Base-by-base conservation (phyloP, 2,329 filamentous ascomycete genomes). In the Tolypocladium paradoxum region DNA sequence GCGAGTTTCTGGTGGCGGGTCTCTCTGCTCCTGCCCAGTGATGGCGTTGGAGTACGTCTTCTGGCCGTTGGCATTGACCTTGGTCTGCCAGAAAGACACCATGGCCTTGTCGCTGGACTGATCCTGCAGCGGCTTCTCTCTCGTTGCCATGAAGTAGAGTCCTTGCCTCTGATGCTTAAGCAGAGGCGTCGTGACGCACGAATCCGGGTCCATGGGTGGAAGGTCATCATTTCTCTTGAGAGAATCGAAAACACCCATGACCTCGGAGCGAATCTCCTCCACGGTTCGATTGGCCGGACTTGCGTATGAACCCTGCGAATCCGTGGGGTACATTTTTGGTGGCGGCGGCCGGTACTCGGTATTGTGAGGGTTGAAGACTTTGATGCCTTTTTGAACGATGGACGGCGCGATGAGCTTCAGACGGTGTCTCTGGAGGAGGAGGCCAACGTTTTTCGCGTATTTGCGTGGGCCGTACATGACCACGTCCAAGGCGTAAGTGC, bases 151-250 rank as follows among this genome's bases (percentile, higher is more conserved):
- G 65, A 96, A 97, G 65, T 84, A 82, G 0, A 97, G 77, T 0
- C 87, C 92, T 69, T 96, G 90, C 67, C 89, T 93, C 67, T 97
- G 92, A 69, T 97, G 92, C 54, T 79, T 78, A 43, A 96, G 81
- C 20, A 97, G 72, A 31, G 81, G 76, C 0, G 85, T 90, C 53
- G 78, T 76, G 51, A 93, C 77, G 7, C 73, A 68, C 2, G 71
- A 58, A 51, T 82, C 76, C 0, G 88, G 79, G 4, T 92, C 83
- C 72, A 85, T 83, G 58, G 85, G 79, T 0, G 87, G 87, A 7
- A 97, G 73, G 55, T 89, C 82, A 53, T 95, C 87, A 11, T 79
- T 83, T 61, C 84, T 84, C 29, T 84, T 81, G 38, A 96, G 80
- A 8, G 85, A 86, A 70, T 96, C 90, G 62, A 99, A 96, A 65